Conservation (phyloP, 1,284 basidiomycete genomes). For the Tausonia pullulans region DNA sequence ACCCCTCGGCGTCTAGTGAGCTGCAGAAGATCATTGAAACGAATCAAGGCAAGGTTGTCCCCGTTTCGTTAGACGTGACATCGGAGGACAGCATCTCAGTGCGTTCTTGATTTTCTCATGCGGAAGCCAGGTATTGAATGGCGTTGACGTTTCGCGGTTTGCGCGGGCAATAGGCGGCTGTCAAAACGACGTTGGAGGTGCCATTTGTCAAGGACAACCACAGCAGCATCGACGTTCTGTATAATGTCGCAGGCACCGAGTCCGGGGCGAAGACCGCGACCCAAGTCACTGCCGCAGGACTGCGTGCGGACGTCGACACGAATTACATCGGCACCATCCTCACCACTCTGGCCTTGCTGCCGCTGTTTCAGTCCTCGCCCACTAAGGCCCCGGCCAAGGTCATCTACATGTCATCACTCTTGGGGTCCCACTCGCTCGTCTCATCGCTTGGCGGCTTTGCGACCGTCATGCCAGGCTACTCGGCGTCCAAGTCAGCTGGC, state of each 20-base stretch:
- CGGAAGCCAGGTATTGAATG: neutral
- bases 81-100: neutral
- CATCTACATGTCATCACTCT: neutral
- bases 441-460: neutral
- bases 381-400: neutral
- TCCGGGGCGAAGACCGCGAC: neutral
- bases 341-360: no score
- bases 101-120: neutral
- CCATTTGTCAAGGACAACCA: neutral
- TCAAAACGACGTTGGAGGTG: neutral
- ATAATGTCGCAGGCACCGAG: neutral
- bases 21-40: neutral
- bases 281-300: neutral
- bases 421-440: neutral
- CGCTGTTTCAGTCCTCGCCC: neutral
- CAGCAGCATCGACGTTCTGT: neutral
- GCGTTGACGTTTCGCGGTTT: neutral
- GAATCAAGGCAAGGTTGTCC: neutral
- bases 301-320: neutral
- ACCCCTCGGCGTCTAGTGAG: neutral
- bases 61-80: neutral
- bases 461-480: neutral
- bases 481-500: neutral
- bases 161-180: neutral
- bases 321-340: neutral